Evolutionary conservation across 208 protist species (phyloP).

Genomic region (Endotrypanum monterogeii): DNA sequence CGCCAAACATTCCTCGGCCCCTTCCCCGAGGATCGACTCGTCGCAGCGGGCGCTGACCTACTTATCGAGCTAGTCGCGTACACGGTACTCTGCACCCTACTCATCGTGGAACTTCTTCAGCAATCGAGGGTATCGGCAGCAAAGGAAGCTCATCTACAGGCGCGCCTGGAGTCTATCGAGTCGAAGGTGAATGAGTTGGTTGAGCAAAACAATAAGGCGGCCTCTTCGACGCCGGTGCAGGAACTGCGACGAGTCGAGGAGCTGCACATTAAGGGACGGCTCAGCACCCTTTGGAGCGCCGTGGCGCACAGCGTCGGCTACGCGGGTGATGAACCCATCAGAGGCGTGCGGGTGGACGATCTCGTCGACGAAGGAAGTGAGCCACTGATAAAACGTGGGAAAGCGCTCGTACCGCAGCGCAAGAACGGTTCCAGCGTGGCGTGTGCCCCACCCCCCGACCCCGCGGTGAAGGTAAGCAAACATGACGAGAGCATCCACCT

Average conservation of each 20-base stretch:
- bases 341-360: neutral
- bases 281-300: constrained; percentile 33
- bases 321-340: constrained; percentile 10
- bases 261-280: constrained; percentile 36
- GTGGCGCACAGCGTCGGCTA: constrained; percentile 21
- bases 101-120: constrained; percentile 69
- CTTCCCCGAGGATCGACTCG: constrained; percentile 70
- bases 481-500: constrained; percentile 39
- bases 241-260: constrained; percentile 44
- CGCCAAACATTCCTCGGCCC: constrained; percentile 64
- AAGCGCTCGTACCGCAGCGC: constrained; percentile 20
- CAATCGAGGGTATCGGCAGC: constrained; percentile 44
- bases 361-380: constrained; percentile 8
- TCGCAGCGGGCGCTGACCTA: constrained; percentile 75
- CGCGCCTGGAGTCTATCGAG: constrained; percentile 70
- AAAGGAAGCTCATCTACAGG: constrained; percentile 63
- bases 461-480: constrained; percentile 41
- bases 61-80: constrained; percentile 82
- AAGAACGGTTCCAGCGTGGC: constrained; percentile 20
- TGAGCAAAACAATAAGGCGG: constrained; percentile 25
- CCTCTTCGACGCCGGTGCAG: constrained; percentile 22
- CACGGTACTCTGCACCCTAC: constrained; percentile 56
- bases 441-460: constrained; percentile 30
- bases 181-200: constrained; percentile 80
- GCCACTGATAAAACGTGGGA: constrained; percentile 23